Base-by-base conservation (phyloP, 441 rosid genomes). In the Arabidopsis lyrata region DNA sequence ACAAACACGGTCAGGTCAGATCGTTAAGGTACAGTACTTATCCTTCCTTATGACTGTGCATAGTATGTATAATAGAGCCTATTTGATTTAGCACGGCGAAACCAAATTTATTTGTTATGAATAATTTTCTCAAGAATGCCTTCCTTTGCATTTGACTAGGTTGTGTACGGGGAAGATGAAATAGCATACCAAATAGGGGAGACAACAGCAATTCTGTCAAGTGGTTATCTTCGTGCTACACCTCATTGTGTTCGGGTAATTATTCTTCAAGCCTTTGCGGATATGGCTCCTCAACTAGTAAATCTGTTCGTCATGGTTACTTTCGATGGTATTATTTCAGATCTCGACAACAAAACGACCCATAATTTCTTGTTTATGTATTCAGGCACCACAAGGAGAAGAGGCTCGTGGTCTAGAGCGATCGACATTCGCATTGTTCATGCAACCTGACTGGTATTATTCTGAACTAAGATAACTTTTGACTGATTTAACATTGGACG, bases 141-240 rank as follows among this genome's bases (percentile, higher is more conserved):
- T 15, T 54, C 7, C 8, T 48, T 13, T 56, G 63, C 48, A 67
- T 78, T 54, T 66, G 32, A 5, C 48, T 66, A 95, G 98, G 98
- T 83, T 84, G 85, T 84, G 32, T 92, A 80, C 81, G 92, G 88
- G 66, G 92, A 87, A 79, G 87, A 90, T 77, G 93, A 95, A 81
- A 88, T 95, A 81, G 97, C 98, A 39, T 95, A 90, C 82, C 99
- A 95, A 81, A 84, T 95, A 76, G 99, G 99, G 22, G 99, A 95
- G 86, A 95, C 98, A 63, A 80, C 97, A 56, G 87, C 87, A 75
- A 86, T 92, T 75, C 78, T 92, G 29, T 90, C 96, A 57, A 73
- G 82, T 69, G 96, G 99, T 69, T 89, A 78, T 82, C 98, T 95
- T 57, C 90, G 98, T 77, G 95, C 97, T 70, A 92, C 98, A 47